These are phyloP conservation scores for Sclerotinia spermophila DNA, from an alignment of 2,329 filamentous ascomycete genomes.

Conservation along the genomic window DNA sequence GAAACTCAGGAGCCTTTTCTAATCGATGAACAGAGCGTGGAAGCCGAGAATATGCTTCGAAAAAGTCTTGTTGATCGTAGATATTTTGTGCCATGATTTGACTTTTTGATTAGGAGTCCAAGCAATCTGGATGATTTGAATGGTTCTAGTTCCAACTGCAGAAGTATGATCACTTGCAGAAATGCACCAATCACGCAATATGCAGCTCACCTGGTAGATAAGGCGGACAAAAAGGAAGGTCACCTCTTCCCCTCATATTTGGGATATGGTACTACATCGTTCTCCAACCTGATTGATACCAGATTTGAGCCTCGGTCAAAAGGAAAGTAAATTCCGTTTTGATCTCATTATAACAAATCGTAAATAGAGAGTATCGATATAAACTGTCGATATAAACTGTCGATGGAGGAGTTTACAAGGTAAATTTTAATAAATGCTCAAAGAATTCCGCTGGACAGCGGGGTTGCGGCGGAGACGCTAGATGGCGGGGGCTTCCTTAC, in stretches of 20 bases:
- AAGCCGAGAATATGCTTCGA: neutral
- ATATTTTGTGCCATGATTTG: slow-evolving; percentile 1
- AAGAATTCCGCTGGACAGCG: neutral
- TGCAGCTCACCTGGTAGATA: neutral
- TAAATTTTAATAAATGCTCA: neutral
- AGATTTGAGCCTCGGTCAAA: too few species aligned
- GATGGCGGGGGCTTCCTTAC: neutral
- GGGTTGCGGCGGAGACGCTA: neutral
- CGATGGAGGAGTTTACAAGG: neutral
- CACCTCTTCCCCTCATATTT: neutral
- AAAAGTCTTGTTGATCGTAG: neutral
- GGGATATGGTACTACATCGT: neutral
- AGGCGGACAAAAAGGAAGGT: neutral
- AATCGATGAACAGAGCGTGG: neutral
- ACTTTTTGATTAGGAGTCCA: neutral
- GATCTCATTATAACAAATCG: neutral
- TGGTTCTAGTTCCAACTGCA: neutral
- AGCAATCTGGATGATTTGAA: neutral
- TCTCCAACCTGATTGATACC: neutral
- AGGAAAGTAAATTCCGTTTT: too few species aligned
- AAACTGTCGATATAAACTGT: neutral
- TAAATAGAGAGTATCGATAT: too few species aligned
- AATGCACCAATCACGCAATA: neutral
- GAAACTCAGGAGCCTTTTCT: neutral
- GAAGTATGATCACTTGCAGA: neutral